Conservation (phyloP, 441 rosid genomes). For the Aleurites moluccanus region DNA sequence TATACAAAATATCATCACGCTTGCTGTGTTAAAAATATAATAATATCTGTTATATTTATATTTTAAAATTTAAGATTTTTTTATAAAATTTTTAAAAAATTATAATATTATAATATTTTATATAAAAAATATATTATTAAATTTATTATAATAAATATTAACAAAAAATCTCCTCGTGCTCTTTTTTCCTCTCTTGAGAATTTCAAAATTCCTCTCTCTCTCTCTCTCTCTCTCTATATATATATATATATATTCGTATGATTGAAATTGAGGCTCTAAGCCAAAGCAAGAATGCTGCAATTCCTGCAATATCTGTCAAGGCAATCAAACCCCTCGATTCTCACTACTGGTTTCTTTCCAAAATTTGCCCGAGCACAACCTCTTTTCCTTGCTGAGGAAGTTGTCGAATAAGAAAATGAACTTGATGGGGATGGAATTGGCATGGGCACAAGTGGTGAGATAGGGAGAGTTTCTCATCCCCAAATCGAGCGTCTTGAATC, state of each 20-base stretch:
- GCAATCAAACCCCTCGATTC: constrained; percentile 89
- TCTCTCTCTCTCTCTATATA: too few relatives aligned
- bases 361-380: constrained; percentile 63
- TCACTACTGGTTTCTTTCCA: constrained; percentile 76
- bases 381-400: constrained; percentile 57
- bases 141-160: too few relatives aligned
- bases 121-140: too few relatives aligned
- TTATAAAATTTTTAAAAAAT: too few relatives aligned
- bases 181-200: constrained; percentile 20
- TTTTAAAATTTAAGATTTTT: too few relatives aligned
- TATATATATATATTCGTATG: too few relatives aligned
- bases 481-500: constrained; percentile 76
- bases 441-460: constrained; percentile 41
- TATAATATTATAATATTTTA: too few relatives aligned
- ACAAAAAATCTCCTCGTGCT: constrained; percentile 23
- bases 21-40: too few relatives aligned
- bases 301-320: constrained; percentile 69
- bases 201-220: constrained; percentile 34
- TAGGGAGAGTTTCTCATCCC: constrained; percentile 48
- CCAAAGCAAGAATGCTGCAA: constrained; percentile 76
- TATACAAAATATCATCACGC: too few relatives aligned
- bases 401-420: constrained; percentile 12
- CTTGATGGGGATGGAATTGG: constrained; percentile 30
- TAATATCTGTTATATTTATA: too few relatives aligned
- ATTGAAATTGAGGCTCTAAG: constrained; percentile 35